Evolutionary conservation across 2,329 filamentous ascomycete species (phyloP).

Genomic region (Teratosphaeria nubilosa): DNA sequence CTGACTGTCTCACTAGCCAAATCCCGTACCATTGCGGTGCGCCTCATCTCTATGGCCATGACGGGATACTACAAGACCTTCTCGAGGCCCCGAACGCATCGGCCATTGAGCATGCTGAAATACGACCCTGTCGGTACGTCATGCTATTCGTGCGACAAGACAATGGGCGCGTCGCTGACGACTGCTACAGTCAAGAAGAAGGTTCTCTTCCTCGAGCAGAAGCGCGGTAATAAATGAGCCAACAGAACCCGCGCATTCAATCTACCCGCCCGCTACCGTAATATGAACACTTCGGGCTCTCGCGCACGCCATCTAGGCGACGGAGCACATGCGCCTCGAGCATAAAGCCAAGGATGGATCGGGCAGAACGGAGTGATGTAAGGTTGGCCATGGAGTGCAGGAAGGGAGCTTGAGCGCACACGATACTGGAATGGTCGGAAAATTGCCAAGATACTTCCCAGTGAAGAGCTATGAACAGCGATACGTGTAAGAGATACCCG

Average conservation of each 20-base stretch:
- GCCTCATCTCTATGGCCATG: slow-evolving; percentile 96
- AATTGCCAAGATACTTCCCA: not conserved
- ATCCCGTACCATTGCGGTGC: slow-evolving; percentile 84
- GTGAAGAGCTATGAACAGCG: not conserved
- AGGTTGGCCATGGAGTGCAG: not conserved
- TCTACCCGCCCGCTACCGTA: not conserved
- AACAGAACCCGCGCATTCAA: not conserved
- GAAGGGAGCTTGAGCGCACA: not conserved
- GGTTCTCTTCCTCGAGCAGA: slow-evolving; percentile 90
- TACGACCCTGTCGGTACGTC: slow-evolving; percentile 90
- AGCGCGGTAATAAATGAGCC: slow-evolving; percentile 48
- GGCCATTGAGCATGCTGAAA: slow-evolving; percentile 93
- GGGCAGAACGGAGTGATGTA: not conserved
- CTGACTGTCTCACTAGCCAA: slow-evolving; percentile 50
- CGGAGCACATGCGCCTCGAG: not conserved
- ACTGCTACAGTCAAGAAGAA: slow-evolving; percentile 67
- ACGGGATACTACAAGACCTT: slow-evolving; percentile 96
- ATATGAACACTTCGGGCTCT: not conserved
- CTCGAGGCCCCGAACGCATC: slow-evolving; percentile 66
- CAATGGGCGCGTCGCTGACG: not conserved
- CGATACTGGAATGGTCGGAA: not conserved
- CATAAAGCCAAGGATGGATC: not conserved
- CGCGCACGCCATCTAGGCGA: not conserved
- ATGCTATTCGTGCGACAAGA: not conserved
- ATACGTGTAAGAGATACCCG: not conserved